Evolutionary conservation across 2,329 filamentous ascomycete species (phyloP).

Genomic region (Leptographium flavum): DNA sequence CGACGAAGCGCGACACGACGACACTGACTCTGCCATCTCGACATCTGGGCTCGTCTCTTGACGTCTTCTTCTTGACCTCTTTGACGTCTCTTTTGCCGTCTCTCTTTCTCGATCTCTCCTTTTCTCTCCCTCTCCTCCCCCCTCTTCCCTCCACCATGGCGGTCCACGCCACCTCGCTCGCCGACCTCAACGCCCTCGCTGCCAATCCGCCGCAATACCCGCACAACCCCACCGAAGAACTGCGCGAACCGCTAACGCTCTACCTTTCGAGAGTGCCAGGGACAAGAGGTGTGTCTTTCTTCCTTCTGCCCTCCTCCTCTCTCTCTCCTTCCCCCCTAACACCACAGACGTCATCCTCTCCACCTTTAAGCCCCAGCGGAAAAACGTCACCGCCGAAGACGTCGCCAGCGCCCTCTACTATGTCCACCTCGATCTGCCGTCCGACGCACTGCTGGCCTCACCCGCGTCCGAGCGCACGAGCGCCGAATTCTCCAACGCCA

Average conservation of each 20-base stretch:
- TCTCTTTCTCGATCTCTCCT: neutral
- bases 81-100: too few relatives aligned
- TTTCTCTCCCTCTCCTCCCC: neutral
- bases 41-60: neutral
- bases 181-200: constrained; percentile 65
- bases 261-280: constrained; percentile 93
- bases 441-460: constrained; percentile 31
- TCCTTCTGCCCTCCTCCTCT: neutral
- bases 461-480: constrained; percentile 10
- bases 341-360: constrained; percentile 75
- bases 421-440: constrained; percentile 59
- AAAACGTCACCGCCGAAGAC: constrained; percentile 79
- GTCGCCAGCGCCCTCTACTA: constrained; percentile 84
- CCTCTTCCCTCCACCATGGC: neutral
- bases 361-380: constrained; percentile 73
- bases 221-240: constrained; percentile 55
- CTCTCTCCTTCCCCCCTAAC: constrained; percentile 6
- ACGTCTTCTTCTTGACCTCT: neutral
- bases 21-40: too few relatives aligned
- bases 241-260: constrained; percentile 58
- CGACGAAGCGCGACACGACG: too few relatives aligned
- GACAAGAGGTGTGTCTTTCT: constrained; percentile 49
- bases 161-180: constrained; percentile 73
- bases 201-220: constrained; percentile 79
- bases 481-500: constrained; percentile 2